Evolutionary conservation across 495 filamentous ascomycete species (phyloP).

Genomic region (Astrocystis sublimbata): DNA sequence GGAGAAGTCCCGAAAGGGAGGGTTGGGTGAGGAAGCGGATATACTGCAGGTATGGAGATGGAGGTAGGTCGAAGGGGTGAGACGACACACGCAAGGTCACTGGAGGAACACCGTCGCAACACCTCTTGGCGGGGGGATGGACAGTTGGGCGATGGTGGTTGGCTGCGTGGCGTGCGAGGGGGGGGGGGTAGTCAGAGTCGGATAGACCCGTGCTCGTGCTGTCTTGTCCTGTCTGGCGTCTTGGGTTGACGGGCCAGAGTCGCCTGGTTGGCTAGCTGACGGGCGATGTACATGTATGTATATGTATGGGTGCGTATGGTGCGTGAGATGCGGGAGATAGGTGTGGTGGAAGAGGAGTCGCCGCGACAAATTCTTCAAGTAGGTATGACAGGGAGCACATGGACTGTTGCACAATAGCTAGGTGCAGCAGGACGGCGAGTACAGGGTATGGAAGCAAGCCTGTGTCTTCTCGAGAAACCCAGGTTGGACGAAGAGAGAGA

Average conservation of each 20-base stretch:
- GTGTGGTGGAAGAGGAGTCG: neutral
- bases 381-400: neutral
- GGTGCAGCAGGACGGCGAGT: conserved; percentile 7
- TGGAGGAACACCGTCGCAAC: conserved; percentile 23
- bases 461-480: conserved; percentile 18
- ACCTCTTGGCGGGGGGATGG: conserved; percentile 8
- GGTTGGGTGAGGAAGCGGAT: neutral
- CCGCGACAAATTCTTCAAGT: neutral
- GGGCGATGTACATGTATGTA: too few species aligned
- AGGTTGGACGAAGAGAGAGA: neutral
- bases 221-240: too few species aligned
- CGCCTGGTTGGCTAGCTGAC: neutral
- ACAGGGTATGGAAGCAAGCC: neutral
- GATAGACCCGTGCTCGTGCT: conserved; percentile 14
- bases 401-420: conserved; percentile 9
- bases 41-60: neutral
- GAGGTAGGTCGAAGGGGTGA: neutral
- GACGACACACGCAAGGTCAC: conserved; percentile 19
- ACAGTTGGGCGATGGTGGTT: conserved; percentile 18
- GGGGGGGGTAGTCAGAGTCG: conserved; percentile 1
- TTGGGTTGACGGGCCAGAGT: conserved; percentile 6
- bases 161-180: too few species aligned
- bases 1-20: conserved; percentile 7
- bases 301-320: too few species aligned
- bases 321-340: too few species aligned